Percentiles rank a stretch among this genome's conserved stretches.
Evolutionary conservation across 2,329 filamentous ascomycete genomes (phyloP).

Genomic region (Botryotinia narcissicola): DNA sequence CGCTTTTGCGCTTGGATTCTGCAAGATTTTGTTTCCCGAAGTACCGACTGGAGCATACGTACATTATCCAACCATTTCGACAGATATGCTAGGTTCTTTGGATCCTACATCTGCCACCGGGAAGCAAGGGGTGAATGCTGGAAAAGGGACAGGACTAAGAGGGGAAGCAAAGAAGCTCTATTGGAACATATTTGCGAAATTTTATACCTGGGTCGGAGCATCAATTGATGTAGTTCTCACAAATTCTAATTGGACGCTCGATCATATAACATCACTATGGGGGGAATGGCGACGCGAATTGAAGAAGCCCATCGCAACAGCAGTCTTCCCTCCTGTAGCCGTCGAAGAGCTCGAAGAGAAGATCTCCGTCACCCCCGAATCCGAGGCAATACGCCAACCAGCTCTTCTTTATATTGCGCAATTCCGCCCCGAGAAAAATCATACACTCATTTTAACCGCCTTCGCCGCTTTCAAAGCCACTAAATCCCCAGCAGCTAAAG

Average conservation of each 20-base stretch:
- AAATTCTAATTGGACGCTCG: conserved; percentile 92
- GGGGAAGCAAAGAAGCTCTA: conserved; percentile 75
- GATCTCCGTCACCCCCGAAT: conserved; percentile 67
- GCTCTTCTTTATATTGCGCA: conserved; percentile 91
- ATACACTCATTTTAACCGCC: conserved; percentile 78
- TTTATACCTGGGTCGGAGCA: conserved; percentile 81
- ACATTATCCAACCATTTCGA: conserved; percentile 97
- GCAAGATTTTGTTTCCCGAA: conserved; percentile 73
- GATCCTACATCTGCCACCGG: conserved; percentile 60
- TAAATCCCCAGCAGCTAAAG: conserved; percentile 49
- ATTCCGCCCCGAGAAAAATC: conserved; percentile 97
- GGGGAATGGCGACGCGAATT: conserved; percentile 52
- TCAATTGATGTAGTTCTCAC: conserved; percentile 94
- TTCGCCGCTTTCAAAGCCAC: conserved; percentile 74
- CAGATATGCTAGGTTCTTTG: conserved; percentile 89
- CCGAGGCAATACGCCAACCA: conserved; percentile 67
- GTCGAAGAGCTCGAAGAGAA: conserved; percentile 77
- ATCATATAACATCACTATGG: conserved; percentile 80
- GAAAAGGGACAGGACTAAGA: conserved; percentile 69
- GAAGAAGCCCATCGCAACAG: conserved; percentile 52
- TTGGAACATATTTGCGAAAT: conserved; percentile 78
- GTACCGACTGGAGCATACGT: conserved; percentile 91
- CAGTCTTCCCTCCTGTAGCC: conserved; percentile 89
- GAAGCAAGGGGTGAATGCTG: conserved; percentile 75
- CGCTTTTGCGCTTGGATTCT: conserved; percentile 81